These are phyloP conservation scores for Boletus mariae DNA, from an alignment of 1,284 basidiomycete genomes.

Conservation along the genomic window DNA sequence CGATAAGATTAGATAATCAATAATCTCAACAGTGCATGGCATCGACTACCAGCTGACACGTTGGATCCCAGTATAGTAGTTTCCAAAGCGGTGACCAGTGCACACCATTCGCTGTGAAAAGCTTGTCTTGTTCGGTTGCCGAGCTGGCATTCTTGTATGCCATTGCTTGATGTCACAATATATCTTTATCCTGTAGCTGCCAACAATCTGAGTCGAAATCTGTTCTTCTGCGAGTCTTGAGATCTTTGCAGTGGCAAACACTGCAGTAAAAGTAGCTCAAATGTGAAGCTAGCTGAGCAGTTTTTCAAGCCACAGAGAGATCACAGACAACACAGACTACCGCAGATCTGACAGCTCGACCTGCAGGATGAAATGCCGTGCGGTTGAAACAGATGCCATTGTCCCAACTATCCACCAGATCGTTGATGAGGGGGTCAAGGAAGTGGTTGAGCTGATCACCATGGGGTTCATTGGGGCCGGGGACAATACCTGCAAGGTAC, in stretches of 20 bases:
- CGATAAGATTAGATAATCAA: too few relatives aligned
- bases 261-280: slow-evolving; percentile 32
- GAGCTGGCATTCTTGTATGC: slow-evolving; percentile 18
- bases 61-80: background rate
- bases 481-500: slow-evolving; percentile 16
- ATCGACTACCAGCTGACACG: background rate
- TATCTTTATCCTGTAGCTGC: slow-evolving; percentile 14
- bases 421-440: slow-evolving; percentile 25
- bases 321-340: slow-evolving; percentile 32
- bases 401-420: slow-evolving; percentile 27
- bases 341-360: slow-evolving; percentile 6
- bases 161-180: slow-evolving; percentile 17
- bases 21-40: background rate
- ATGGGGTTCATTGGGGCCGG: slow-evolving; percentile 22
- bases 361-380: slow-evolving; percentile 11
- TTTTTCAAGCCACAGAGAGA: slow-evolving; percentile 34
- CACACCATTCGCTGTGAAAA: background rate
- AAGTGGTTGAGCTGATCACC: slow-evolving; percentile 27
- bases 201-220: slow-evolving; percentile 31
- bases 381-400: slow-evolving; percentile 24
- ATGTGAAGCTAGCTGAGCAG: slow-evolving; percentile 2
- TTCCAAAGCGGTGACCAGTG: background rate
- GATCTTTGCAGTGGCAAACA: slow-evolving; percentile 22
- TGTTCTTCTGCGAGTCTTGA: slow-evolving; percentile 13
- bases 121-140: background rate